Base-by-base conservation (phyloP, 2,329 filamentous ascomycete species). In the Pseudogymnoascus pannorum region DNA sequence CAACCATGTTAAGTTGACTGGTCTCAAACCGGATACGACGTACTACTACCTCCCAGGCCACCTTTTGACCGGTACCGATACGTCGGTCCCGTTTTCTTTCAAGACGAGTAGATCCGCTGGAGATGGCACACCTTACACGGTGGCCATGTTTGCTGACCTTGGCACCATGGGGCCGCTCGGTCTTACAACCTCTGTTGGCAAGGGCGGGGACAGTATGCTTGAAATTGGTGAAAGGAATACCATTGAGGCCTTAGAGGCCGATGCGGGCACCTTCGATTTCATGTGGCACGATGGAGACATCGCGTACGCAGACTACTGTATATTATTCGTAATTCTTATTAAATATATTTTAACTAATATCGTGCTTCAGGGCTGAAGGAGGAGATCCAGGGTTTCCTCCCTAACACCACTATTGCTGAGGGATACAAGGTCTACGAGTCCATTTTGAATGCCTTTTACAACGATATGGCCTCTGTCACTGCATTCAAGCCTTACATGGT, bases 391-490 rank as follows among this genome's bases (percentile, higher is more conserved):
- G 40, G 35, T 8, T 74, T 74, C 44, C 69, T 78, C 3, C 77
- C 73, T 16, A 61, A 72, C 0, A 71, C 75, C 26, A 83, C 83
- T 67, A 64, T 79, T 1, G 65, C 80, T 2, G 73, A 79, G n/a
- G 79, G 80, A 59, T 74, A 74, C 44, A 73, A 80, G 57, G 81
- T 78, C 31, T 84, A 77, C 67, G 76, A 83, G 64, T 78, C 81
- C 14, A 84, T 84, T 63, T 72, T 83, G 2, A 81, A 85, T 67
- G 74, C 79, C 54, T 85, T 85, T 68, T 85, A 82, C 70, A 72
- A 76, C 60, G 80, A 84, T 66, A 75, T 84, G 1, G 76, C 77
- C 0, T 80, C 81, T 3, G 77, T 86, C 54, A 69, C 82, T 1
- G 75, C 73, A 14, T 76, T 78, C 57, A 83, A 84, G 68, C 74